Conservation (phyloP, 164 flowering plant genomes). For the Protea cynaroides region DNA sequence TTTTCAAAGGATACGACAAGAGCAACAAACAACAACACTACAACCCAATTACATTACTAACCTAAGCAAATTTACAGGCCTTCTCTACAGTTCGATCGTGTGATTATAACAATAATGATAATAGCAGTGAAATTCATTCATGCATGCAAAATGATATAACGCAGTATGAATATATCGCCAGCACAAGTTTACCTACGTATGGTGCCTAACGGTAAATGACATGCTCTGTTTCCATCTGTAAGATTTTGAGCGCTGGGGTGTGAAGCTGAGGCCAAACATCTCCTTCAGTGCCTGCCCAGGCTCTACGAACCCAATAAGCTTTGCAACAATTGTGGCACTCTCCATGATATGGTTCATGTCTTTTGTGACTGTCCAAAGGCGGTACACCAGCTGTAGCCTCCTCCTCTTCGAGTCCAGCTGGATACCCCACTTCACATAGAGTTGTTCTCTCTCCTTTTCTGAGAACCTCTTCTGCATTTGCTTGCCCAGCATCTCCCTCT, state of each 20-base stretch:
- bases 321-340: constrained; percentile 74
- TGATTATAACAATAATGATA: no score
- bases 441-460: constrained; percentile 48
- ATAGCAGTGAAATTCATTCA: no score
- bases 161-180: no score
- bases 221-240: constrained; percentile 35
- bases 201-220: neutral
- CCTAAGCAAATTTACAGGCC: constrained; percentile 12
- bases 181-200: no score
- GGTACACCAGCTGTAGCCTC: constrained; percentile 53
- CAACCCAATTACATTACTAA: constrained; percentile 8
- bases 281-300: constrained; percentile 69
- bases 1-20: constrained; percentile 3
- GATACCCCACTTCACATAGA: constrained; percentile 79
- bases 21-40: constrained; percentile 5
- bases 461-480: constrained; percentile 62
- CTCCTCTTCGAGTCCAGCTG: constrained; percentile 57
- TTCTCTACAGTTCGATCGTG: constrained; percentile 1
- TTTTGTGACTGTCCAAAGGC: constrained; percentile 54
- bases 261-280: constrained; percentile 89
- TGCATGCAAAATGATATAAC: no score
- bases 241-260: constrained; percentile 40
- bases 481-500: constrained; percentile 67
- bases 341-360: constrained; percentile 55
- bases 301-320: constrained; percentile 50